These are phyloP conservation scores for Aspergillus fumigatus DNA, from an alignment of 2,329 filamentous ascomycete genomes.

Conservation along the genomic window DNA sequence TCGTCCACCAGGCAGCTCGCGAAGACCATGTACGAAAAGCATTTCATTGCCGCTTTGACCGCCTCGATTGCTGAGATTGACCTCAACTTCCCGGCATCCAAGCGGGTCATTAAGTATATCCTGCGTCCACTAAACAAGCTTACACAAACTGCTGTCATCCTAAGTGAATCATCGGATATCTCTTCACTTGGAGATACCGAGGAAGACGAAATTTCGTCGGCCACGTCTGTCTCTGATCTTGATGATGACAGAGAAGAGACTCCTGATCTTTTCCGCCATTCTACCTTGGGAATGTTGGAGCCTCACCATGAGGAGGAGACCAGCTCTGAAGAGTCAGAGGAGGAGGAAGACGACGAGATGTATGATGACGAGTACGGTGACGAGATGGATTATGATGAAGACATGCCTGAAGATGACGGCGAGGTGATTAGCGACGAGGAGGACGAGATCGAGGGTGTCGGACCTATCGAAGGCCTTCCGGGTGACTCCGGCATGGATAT, in stretches of 20 bases:
- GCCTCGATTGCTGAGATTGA: slow-evolving; percentile 92
- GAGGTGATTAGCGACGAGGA: slow-evolving; percentile 87
- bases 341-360: slow-evolving; percentile 85
- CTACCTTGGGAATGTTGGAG: slow-evolving; percentile 90
- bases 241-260: slow-evolving; percentile 89
- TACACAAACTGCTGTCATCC: slow-evolving; percentile 77
- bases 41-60: slow-evolving; percentile 83
- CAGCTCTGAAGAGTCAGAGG: slow-evolving; percentile 63
- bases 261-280: slow-evolving; percentile 94
- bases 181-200: slow-evolving; percentile 63
- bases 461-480: slow-evolving; percentile 60
- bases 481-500: slow-evolving; percentile 65
- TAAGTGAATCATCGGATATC: slow-evolving; percentile 78
- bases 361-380: slow-evolving; percentile 85
- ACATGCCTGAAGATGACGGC: slow-evolving; percentile 71
- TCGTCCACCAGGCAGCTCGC: slow-evolving; percentile 77
- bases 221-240: slow-evolving; percentile 82
- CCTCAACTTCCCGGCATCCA: slow-evolving; percentile 87
- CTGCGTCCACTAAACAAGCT: slow-evolving; percentile 82
- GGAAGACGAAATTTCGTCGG: slow-evolving; percentile 82
- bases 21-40: slow-evolving; percentile 97
- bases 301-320: slow-evolving; percentile 75
- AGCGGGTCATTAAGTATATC: slow-evolving; percentile 94
- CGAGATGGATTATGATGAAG: slow-evolving; percentile 90
- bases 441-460: slow-evolving; percentile 76